Conservation (phyloP, 2,329 filamentous ascomycete genomes). For the Neodidymelliopsis sp. region DNA sequence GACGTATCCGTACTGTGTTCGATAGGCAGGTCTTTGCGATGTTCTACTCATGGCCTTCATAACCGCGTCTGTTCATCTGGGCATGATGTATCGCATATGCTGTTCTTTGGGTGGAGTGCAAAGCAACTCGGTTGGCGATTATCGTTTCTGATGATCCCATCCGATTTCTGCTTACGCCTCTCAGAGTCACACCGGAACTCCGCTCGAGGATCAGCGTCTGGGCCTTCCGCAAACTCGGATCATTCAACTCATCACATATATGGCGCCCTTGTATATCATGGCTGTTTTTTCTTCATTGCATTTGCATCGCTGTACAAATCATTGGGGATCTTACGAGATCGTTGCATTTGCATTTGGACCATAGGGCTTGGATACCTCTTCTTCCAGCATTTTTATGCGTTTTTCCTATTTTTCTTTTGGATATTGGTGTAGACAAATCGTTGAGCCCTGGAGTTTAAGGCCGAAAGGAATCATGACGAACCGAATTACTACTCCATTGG, state of each 20-base stretch:
- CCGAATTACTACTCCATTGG: constrained; percentile 17
- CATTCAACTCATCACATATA: constrained; percentile 24
- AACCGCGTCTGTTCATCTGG: constrained; percentile 15
- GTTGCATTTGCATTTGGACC: constrained; percentile 11
- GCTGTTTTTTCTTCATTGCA: constrained; percentile 25
- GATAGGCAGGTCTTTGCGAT: constrained; percentile 25
- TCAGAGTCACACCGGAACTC: neutral
- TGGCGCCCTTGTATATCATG: constrained; percentile 35
- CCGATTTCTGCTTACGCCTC: constrained; percentile 1
- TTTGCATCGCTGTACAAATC: constrained; percentile 35
- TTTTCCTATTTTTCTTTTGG: neutral
- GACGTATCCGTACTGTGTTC: constrained; percentile 35
- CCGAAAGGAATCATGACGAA: constrained; percentile 10
- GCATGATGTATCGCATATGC: constrained; percentile 1
- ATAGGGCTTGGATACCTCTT: constrained; percentile 7
- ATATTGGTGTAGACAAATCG: constrained; percentile 5
- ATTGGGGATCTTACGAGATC: constrained; percentile 14
- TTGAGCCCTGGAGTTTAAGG: constrained; percentile 14
- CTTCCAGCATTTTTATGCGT: constrained; percentile 9
- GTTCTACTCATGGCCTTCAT: constrained; percentile 26
- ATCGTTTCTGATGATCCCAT: neutral
- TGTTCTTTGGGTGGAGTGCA: neutral
- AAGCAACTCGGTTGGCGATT: neutral
- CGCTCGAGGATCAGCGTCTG: constrained; percentile 18
- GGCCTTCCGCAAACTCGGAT: constrained; percentile 17